Percentiles rank a stretch among this genome's conserved stretches.
Evolutionary conservation across 78 protist genomes (phyloP).

Genomic region (Diacronema lutheri): DNA sequence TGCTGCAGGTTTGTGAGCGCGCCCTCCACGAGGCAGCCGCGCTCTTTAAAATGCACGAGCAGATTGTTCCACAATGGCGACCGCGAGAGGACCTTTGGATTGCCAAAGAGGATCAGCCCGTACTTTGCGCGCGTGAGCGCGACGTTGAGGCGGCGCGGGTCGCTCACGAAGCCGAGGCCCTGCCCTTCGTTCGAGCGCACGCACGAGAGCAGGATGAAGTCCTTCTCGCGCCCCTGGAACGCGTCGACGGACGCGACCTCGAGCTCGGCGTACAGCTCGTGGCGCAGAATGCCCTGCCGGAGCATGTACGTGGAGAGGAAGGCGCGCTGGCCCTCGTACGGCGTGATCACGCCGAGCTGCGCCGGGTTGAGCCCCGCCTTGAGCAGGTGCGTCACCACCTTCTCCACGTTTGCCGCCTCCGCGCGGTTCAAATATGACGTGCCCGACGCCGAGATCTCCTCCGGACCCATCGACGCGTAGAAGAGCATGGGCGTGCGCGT

Average conservation of each 20-base stretch:
- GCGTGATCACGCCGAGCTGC: conserved; percentile 98
- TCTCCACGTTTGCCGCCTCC: conserved; percentile 95
- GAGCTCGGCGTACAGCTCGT: conserved; percentile 71
- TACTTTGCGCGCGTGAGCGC: conserved; percentile 98
- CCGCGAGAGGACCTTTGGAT: conserved; percentile 75
- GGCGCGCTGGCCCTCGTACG: conserved; percentile 99
- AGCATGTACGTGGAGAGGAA: conserved; percentile 83
- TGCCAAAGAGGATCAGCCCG: conserved; percentile 96
- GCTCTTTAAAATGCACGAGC: conserved; percentile 85
- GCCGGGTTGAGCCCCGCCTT: conserved; percentile 82
- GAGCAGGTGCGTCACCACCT: conserved; percentile 85
- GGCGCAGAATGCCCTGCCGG: conserved; percentile 76
- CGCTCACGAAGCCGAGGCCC: conserved; percentile 98
- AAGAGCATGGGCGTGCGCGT: conserved; percentile 94
- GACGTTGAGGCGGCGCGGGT: conserved; percentile 99
- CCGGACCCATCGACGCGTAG: conserved; percentile 83
- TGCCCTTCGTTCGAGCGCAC: conserved; percentile 95
- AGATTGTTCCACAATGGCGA: conserved; percentile 95
- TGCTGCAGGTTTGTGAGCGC: conserved; percentile 70
- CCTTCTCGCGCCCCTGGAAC: conserved; percentile 99
- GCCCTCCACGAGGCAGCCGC: conserved; percentile 89
- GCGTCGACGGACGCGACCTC: conserved; percentile 97
- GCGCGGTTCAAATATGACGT: conserved; percentile 97
- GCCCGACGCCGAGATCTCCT: conserved; percentile 91
- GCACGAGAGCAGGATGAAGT: conserved; percentile 97